Conservation (phyloP, 1,284 basidiomycete genomes). For the Cutaneotrichosporon dermatis region DNA sequence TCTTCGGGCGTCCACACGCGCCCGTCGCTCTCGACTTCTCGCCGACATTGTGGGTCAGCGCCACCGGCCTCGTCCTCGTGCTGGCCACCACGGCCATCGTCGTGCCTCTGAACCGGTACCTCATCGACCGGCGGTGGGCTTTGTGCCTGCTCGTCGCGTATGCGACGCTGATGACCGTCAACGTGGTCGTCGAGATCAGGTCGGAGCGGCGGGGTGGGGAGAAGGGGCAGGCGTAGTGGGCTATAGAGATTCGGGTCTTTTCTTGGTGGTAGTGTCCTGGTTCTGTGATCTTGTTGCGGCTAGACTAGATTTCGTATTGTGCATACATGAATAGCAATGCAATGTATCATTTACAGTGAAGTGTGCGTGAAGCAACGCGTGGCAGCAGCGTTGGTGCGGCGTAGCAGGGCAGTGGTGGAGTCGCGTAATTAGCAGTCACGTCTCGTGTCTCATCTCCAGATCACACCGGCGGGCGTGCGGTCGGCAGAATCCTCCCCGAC, state of each 20-base stretch:
- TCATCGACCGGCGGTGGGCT: constrained; percentile 75
- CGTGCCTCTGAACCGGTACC: constrained; percentile 78
- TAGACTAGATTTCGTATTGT: too few species aligned
- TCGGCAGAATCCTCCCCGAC: constrained; percentile 33
- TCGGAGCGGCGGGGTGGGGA: constrained; percentile 20
- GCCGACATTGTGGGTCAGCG: constrained; percentile 76
- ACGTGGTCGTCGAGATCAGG: constrained; percentile 66
- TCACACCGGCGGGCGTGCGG: constrained; percentile 35
- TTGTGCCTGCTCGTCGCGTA: constrained; percentile 71
- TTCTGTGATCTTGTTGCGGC: too few species aligned
- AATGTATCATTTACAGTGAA: too few species aligned
- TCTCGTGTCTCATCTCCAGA: not conserved
- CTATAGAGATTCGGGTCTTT: not conserved
- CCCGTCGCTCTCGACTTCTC: constrained; percentile 71
- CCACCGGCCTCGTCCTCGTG: constrained; percentile 68
- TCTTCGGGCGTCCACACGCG: constrained; percentile 55
- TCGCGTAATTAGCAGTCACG: not conserved
- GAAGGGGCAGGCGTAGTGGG: not conserved
- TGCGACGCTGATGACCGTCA: constrained; percentile 64
- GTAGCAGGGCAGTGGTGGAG: not conserved
- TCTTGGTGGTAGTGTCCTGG: too few species aligned
- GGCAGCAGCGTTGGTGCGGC: too few species aligned
- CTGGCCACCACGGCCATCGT: constrained; percentile 72
- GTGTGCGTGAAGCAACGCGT: too few species aligned
- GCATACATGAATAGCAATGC: too few species aligned